Conservation (phyloP, 768 basidiomycete genomes). For the Lactarius deliciosus region DNA sequence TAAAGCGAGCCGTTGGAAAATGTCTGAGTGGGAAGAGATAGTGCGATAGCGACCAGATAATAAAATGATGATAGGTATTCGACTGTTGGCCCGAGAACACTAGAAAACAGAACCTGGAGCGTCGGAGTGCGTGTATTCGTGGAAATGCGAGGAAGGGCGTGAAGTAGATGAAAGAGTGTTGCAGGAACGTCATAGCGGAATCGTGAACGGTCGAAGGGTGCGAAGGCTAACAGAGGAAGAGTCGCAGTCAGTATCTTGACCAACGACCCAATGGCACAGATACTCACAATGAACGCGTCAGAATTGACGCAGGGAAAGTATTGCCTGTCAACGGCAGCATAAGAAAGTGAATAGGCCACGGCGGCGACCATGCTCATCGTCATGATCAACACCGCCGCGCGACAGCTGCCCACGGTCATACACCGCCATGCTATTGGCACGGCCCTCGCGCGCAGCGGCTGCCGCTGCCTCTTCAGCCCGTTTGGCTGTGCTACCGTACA, state of each 20-base stretch:
- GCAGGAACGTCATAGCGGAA: constrained; percentile 16
- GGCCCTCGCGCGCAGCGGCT: constrained; percentile 40
- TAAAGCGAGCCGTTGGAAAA: constrained; percentile 2
- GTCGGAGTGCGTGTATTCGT: constrained; percentile 15
- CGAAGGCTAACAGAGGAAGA: constrained; percentile 14
- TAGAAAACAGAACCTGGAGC: constrained; percentile 12
- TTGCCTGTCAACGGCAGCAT: constrained; percentile 62
- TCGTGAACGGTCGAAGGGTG: constrained; percentile 14
- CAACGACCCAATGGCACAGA: not conserved
- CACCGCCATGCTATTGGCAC: constrained; percentile 54
- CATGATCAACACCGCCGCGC: constrained; percentile 57
- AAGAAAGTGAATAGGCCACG: constrained; percentile 63
- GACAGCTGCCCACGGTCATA: constrained; percentile 68
- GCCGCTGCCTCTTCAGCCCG: constrained; percentile 46
- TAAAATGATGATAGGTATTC: constrained; percentile 12
- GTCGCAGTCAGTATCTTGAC: not conserved
- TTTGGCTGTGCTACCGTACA: constrained; percentile 61
- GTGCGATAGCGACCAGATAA: constrained; percentile 13
- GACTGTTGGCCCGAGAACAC: constrained; percentile 16
- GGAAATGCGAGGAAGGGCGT: constrained; percentile 15
- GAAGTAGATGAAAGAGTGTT: constrained; percentile 5
- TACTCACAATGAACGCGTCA: constrained; percentile 16
- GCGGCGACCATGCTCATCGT: constrained; percentile 59
- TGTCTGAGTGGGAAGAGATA: not conserved
- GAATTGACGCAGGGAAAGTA: not conserved